Evolutionary conservation across 1,284 basidiomycete genomes (phyloP).

Genomic region (Ustilago sp.): DNA sequence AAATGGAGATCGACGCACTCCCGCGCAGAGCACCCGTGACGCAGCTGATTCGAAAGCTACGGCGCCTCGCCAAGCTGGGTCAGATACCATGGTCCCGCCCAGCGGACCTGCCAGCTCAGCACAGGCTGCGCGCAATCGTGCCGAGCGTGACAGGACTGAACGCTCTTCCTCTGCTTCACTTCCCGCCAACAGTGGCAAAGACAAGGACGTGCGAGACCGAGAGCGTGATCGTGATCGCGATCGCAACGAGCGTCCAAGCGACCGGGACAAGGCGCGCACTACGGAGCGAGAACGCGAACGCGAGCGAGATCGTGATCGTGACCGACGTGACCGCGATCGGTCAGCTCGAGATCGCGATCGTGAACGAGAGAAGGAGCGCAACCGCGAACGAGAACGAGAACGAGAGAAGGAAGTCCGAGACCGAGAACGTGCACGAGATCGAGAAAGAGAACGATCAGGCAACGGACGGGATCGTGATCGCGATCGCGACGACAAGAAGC

Average conservation of each 20-base stretch:
- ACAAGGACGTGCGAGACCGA: conserved; percentile 30
- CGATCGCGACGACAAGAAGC: conserved; percentile 18
- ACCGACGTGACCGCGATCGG: conserved; percentile 20
- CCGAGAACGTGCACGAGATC: conserved; percentile 9
- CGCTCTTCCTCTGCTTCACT: conserved; percentile 20
- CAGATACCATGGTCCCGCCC: conserved; percentile 34
- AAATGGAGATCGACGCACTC: conserved; percentile 18
- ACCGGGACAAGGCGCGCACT: conserved; percentile 30
- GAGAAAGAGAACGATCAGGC: not conserved
- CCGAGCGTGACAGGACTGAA: conserved; percentile 25
- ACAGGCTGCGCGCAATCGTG: conserved; percentile 27
- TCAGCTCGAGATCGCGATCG: conserved; percentile 11
- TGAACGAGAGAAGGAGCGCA: conserved; percentile 18
- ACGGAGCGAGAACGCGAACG: conserved; percentile 28
- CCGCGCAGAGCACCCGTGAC: conserved; percentile 16
- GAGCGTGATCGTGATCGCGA: conserved; percentile 27
- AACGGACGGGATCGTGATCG: conserved; percentile 5
- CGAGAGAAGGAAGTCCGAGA: not conserved
- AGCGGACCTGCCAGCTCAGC: conserved; percentile 26
- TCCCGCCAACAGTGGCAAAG: conserved; percentile 11
- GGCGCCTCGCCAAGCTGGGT: not conserved
- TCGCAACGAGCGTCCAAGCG: conserved; percentile 23
- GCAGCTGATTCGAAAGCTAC: conserved; percentile 7
- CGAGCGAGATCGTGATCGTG: conserved; percentile 25
- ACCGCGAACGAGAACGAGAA: not conserved